Evolutionary conservation across 495 filamentous ascomycete genomes (phyloP).

Genomic region (Penicillium coffeae): DNA sequence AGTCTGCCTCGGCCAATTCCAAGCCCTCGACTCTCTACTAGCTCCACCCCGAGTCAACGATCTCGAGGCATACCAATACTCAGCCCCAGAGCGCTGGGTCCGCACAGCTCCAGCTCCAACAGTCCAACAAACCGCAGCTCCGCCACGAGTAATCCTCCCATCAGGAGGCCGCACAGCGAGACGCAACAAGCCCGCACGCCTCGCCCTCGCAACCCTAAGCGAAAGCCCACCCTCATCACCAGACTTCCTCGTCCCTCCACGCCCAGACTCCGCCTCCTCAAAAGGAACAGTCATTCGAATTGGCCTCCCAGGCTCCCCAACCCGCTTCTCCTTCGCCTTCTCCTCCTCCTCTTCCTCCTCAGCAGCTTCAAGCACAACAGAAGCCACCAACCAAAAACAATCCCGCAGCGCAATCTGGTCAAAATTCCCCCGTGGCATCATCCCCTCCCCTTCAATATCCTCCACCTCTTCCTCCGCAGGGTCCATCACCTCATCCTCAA

Average conservation of each 20-base stretch:
- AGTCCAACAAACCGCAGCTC: constrained; percentile 1
- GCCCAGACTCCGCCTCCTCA: constrained; percentile 34
- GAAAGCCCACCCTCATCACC: constrained; percentile 22
- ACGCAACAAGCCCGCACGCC: constrained; percentile 19
- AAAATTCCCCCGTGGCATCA: constrained; percentile 21
- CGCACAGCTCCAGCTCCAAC: constrained; percentile 27
- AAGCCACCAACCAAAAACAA: not conserved
- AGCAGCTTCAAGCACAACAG: constrained; percentile 6
- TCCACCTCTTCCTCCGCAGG: too few relatives aligned
- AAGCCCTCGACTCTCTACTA: constrained; percentile 56
- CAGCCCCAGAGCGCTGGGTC: constrained; percentile 74
- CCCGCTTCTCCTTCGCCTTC: constrained; percentile 32
- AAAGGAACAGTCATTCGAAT: constrained; percentile 41
- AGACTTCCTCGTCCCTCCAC: constrained; percentile 7
- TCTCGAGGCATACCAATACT: constrained; percentile 83
- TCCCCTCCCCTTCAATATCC: constrained; percentile 35
- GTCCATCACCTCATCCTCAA: constrained; percentile 30
- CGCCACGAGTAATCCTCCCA: constrained; percentile 27
- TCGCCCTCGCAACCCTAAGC: constrained; percentile 21
- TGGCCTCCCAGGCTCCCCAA: constrained; percentile 30
- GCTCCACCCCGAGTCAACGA: constrained; percentile 54
- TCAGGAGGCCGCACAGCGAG: constrained; percentile 49
- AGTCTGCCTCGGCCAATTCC: constrained; percentile 72
- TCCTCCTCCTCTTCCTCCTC: constrained; percentile 36
- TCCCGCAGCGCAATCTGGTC: constrained; percentile 21